A percentile compares a stretch with the other conserved stretches of the same genome.
Evolutionary conservation across 2,329 filamentous ascomycete species (phyloP).

Genomic region (Mycocentrospora acerina): DNA sequence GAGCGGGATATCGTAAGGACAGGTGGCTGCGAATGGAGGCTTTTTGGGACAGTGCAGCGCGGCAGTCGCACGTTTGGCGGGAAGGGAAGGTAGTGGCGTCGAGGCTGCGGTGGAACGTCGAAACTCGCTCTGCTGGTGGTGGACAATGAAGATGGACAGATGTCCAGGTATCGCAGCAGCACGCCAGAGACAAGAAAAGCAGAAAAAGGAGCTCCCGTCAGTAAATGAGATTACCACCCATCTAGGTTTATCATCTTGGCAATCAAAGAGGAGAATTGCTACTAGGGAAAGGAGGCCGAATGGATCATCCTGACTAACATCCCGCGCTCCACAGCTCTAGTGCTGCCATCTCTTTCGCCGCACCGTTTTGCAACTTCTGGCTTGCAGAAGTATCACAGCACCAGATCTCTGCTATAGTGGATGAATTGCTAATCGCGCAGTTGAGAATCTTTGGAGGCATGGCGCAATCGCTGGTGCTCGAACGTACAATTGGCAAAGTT

Average conservation of each 20-base stretch:
- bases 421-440: too few species aligned
- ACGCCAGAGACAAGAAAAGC: constrained; percentile 12
- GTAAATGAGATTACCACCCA: constrained; percentile 20
- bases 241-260: constrained; percentile 21
- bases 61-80: constrained; percentile 21
- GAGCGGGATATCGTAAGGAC: constrained; percentile 21
- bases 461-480: too few species aligned
- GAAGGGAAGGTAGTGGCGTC: constrained; percentile 17
- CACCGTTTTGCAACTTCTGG: too few species aligned
- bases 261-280: constrained; percentile 19
- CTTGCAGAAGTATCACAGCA: too few species aligned
- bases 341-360: too few species aligned
- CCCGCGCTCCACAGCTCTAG: too few species aligned
- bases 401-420: too few species aligned
- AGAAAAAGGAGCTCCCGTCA: constrained; percentile 26
- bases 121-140: constrained; percentile 12
- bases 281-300: neutral
- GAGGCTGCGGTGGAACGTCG: constrained; percentile 23
- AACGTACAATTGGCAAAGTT: too few species aligned
- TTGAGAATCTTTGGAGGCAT: too few species aligned
- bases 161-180: constrained; percentile 8
- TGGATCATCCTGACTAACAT: constrained; percentile 8
- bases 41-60: constrained; percentile 19
- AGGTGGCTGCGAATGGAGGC: constrained; percentile 26
- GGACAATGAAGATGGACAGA: constrained; percentile 10